Base-by-base conservation (phyloP, 208 protist species). In the Acanthamoeba castellanii region DNA sequence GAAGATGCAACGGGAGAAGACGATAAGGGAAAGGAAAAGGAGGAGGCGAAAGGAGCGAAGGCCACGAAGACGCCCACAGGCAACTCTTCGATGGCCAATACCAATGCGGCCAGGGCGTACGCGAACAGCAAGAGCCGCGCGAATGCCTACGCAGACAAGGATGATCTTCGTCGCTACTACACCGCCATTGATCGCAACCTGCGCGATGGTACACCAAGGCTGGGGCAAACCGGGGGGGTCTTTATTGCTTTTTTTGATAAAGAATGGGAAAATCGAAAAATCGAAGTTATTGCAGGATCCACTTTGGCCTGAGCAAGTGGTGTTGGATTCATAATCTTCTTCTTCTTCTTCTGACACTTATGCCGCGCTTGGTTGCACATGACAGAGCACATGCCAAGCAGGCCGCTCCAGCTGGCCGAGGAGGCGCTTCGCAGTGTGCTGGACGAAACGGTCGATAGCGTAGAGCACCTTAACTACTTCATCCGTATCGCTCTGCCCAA, bases 401-500 rank as follows among this genome's bases (percentile, higher is more conserved):
- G 37, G 42, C 91, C 91, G 18, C 72, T 94, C 11, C 68, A 94
- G 47, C 72, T 94, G 37, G 91, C 91, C 25, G 70, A 94, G 6
- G 68, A 94, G 37, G 91, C 72, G 1, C 30, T 94, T 1, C 5
- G 5, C n/a, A 84, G 34, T 18, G 70, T 84, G 27, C 42, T 94
- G 8, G 55, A 94, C 50, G 68, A 84, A 18, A 66, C 45, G 14
- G 85, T 94, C 45, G 72, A 78, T 0, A 84, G 57, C 34, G 25
- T 68, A 25, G 91, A 94, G 22, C 91, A 94, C 11, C n/a, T 87
- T 1, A 50, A 85, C 52, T 94, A 94, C 74, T 94, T 94, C 52
- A 16, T 94, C 11, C 88, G 37, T 14, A 0, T 47, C 16, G 91
- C 91, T 47, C 47, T 94, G 22, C 91, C 64, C 45, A 94, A 94